Conservation (phyloP, 257 asterid genomes). For the Datura wrightii region DNA sequence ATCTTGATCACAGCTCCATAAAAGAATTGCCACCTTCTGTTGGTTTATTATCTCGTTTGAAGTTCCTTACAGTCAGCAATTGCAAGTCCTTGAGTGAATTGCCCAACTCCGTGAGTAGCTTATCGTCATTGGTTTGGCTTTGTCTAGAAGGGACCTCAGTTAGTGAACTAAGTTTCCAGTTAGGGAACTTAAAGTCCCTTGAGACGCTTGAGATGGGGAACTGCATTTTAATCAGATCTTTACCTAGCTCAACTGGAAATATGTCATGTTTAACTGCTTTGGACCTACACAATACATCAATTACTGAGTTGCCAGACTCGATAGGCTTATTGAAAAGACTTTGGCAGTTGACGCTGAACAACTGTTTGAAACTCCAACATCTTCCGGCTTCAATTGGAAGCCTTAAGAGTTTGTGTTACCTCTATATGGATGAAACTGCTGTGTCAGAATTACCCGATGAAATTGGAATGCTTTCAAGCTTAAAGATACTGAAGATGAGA, state of each 20-base stretch:
- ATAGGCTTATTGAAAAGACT: conserved; percentile 40
- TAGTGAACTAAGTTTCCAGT: conserved; percentile 31
- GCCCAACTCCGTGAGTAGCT: conserved; percentile 32
- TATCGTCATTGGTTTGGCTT: conserved; percentile 41
- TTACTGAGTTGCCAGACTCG: conserved; percentile 39
- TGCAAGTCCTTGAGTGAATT: conserved; percentile 33
- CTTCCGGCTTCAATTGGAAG: conserved; percentile 40
- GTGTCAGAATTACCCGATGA: conserved; percentile 43
- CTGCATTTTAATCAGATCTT: conserved; percentile 33
- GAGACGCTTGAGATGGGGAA: conserved; percentile 31
- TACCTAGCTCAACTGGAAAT: conserved; percentile 36
- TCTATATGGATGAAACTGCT: conserved; percentile 37
- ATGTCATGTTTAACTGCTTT: conserved; percentile 37
- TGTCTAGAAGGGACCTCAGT: conserved; percentile 33
- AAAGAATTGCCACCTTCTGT: conserved; percentile 37
- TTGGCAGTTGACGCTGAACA: conserved; percentile 14
- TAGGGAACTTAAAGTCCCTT: conserved; percentile 36
- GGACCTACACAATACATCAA: conserved; percentile 35
- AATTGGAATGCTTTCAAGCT: conserved; percentile 41
- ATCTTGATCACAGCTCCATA: conserved; percentile 33
- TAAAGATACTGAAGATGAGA: conserved; percentile 37
- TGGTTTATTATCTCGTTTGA: conserved; percentile 42
- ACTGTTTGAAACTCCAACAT: conserved; percentile 34
- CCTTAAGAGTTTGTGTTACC: conserved; percentile 39
- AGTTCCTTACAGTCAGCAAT: conserved; percentile 31